Evolutionary conservation across 176 grass and related monocot species (phyloP), one percentile per base, ranked within the genome.

Genomic region (Musa acuminata): DNA sequence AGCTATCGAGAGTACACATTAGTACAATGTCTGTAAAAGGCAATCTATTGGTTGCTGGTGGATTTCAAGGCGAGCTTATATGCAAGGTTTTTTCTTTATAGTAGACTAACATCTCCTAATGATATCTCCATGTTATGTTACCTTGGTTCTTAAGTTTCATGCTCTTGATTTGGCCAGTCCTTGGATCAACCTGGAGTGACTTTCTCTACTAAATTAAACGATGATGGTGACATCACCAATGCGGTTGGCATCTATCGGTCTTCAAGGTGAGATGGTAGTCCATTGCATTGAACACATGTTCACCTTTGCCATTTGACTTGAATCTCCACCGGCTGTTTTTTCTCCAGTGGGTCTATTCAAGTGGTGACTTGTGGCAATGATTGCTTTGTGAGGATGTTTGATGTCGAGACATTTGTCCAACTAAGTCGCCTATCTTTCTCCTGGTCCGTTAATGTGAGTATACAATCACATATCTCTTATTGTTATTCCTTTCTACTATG

Each of bases 61-160:
- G 95, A 68, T 99, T 94, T 77, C 95, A 85, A 13, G 95, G 95
- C 49, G 90, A 99, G 81, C 78, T 99, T 82, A 94, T 99, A 80
- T 99, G 90, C 82, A 94, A 99, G 88, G 90, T 99, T 84, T 23
- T 62, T 13, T 49, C 1, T 69, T 43, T 43, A 43, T 43, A 43
- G 1, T 11, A 51, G 73, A 66, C 11, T 29, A 49, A 53, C 9
- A 8, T 22, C 23, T 64, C 26, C 35, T 23, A 1, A 63, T 11
- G 51, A 35, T 2, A 27, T 66, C 49, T 63, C 8, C 26, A 64
- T 52, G 21, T 63, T 62, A 25, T 62, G 66, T 29, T 52, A 49
- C 8, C 35, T 78, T 77, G 51, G 54, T 53, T 76, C 72, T 17
- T 69, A 68, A 83, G 52, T 60, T 59, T 22, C 16, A 48, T 73